Evolutionary conservation across 495 filamentous ascomycete species (phyloP).

Genomic region (Talaromyces proteolyticus): DNA sequence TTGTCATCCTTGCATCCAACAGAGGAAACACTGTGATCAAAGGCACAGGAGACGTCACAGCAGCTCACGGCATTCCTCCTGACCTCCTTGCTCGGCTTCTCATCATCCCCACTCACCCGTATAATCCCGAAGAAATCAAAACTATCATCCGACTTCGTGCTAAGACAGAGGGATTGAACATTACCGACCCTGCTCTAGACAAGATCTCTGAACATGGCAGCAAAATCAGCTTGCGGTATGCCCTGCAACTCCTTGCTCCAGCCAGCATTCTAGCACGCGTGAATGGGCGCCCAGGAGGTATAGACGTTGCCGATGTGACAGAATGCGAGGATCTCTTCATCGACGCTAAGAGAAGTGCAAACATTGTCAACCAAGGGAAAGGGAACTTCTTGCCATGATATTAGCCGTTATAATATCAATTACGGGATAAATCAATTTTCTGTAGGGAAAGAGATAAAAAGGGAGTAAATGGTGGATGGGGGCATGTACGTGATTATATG

Average conservation of each 20-base stretch:
- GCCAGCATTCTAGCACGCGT: slow-evolving; percentile 66
- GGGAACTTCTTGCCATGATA: slow-evolving; percentile 56
- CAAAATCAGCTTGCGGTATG: slow-evolving; percentile 84
- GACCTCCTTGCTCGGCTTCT: slow-evolving; percentile 89
- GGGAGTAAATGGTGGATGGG: not conserved
- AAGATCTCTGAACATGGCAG: slow-evolving; percentile 81
- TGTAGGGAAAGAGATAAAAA: no score
- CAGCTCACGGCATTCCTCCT: slow-evolving; percentile 87
- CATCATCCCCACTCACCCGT: slow-evolving; percentile 89
- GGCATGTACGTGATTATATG: not conserved
- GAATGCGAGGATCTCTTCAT: slow-evolving; percentile 89
- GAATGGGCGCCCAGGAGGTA: slow-evolving; percentile 61
- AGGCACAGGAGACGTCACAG: slow-evolving; percentile 73
- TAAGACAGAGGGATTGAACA: slow-evolving; percentile 70
- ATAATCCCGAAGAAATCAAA: slow-evolving; percentile 79
- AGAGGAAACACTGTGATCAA: slow-evolving; percentile 86
- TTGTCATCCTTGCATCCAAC: slow-evolving; percentile 96
- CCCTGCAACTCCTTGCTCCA: slow-evolving; percentile 86
- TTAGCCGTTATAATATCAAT: not conserved
- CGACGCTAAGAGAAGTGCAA: slow-evolving; percentile 79
- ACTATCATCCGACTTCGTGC: slow-evolving; percentile 79
- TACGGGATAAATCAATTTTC: no score
- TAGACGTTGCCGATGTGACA: slow-evolving; percentile 76
- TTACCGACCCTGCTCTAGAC: slow-evolving; percentile 77
- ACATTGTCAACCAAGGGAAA: slow-evolving; percentile 57